Evolutionary conservation across 164 flowering plant genomes (phyloP).

Genomic region (Annona squamosa): DNA sequence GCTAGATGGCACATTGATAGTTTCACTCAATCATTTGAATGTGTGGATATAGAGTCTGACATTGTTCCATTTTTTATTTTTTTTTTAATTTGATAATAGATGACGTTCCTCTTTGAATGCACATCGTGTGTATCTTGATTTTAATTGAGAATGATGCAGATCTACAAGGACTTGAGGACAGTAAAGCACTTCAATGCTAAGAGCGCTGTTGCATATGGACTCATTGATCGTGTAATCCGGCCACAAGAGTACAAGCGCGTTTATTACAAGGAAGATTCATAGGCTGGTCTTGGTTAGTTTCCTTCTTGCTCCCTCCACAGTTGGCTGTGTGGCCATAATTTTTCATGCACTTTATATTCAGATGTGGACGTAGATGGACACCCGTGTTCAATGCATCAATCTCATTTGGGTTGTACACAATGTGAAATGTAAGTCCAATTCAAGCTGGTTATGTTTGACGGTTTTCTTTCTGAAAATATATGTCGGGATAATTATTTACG

Average conservation of each 20-base stretch:
- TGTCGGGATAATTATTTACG: too few species aligned
- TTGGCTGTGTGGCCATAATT: not conserved
- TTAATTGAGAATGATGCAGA: conserved; percentile 26
- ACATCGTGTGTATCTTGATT: not conserved
- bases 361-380: too few species aligned
- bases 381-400: too few species aligned
- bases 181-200: conserved; percentile 57
- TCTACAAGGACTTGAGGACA: conserved; percentile 53
- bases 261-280: conserved; percentile 32
- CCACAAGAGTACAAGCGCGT: conserved; percentile 52
- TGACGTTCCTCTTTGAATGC: not conserved
- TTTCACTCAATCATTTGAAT: too few species aligned
- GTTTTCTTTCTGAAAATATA: too few species aligned
- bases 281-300: conserved; percentile 47
- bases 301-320: conserved; percentile 2
- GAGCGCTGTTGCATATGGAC: conserved; percentile 86
- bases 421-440: too few species aligned
- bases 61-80: not conserved
- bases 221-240: conserved; percentile 70
- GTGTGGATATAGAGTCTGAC: not conserved
- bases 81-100: not conserved
- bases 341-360: too few species aligned
- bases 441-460: too few species aligned
- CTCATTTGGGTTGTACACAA: too few species aligned
- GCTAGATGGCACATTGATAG: too few species aligned